Evolutionary conservation across 192 early-diverging fungal genomes (phyloP), one percentile per base, ranked within the genome.

Genomic region (Coemansia sp.): DNA sequence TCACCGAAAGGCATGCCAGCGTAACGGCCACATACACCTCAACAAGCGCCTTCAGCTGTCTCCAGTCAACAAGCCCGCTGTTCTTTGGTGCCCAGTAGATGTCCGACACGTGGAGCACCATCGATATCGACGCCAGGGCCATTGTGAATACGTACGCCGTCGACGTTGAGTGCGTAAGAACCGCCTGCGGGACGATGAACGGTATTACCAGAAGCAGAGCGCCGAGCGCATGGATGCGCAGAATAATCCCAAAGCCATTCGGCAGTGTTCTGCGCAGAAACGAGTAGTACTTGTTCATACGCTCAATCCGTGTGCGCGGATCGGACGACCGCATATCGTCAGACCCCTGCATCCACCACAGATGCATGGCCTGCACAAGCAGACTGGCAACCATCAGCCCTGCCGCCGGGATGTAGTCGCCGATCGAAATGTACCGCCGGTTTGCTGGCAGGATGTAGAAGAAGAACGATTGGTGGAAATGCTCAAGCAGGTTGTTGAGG

Each of bases 391-490:
- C 86, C 49, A 95, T 86, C 45, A 95, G 77, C 20, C 90, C 89
- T 5, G 93, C 84, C 0, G 94, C 93, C 17, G 93, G 93, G 65
- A 96, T 89, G 72, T 96, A 98, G 59, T 92, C 85, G 51, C 91
- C 90, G 51, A 98, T 91, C 2, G 95, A 95, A 39, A 97, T 90
- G 78, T 92, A 95, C 48, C 83, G 81, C 19, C 83, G 65, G 58
- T 90, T 88, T 13, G 87, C 84, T n/a, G 91, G 91, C 71, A 97
- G 85, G n/a, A 95, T 84, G 76, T 98, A 98, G 70, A 97, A 96
- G 85, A 95, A 98, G 80, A 94, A 98, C 44, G 95, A 92, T 72
- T 97, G 95, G 70, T 98, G 97, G 45, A 98, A 86, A 61, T 93
- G 89, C 74, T 98, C 97, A 50, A 98, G 84, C 50, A 98, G 68